Evolutionary conservation across 1,139 yeast genomes (phyloP), one percentile per base, ranked within the genome.

Genomic region (Yamadazyma aaseri): DNA sequence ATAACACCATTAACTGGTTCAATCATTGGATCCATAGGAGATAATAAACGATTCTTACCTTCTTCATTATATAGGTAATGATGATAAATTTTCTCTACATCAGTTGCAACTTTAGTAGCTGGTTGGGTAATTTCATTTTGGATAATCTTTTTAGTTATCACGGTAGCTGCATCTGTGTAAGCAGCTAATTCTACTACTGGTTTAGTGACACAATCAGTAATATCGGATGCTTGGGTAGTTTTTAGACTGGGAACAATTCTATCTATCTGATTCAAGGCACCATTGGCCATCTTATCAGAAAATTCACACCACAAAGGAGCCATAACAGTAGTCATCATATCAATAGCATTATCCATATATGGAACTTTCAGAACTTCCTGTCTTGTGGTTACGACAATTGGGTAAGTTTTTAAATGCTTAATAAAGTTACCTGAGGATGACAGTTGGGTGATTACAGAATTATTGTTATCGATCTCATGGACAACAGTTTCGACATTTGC

Each of bases 21-120:
- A 29, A 83, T 62, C 12, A 81, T 28, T 4, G 87, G 86, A 50
- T 85, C 90, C 20, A 79, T 56, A 28, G 75, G 72, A 13, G 81
- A 65, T 44, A 84, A 66, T 28, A 84, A 49, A 30, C 79, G 55
- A 25, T 84, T 82, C 47, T 76, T 78, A 12, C 86, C 86, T 26
- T 78, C 63, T 8, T 75, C 65, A 50, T 79, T 79, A 50, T 73
- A 73, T 23, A 72, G 41, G 13, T 63, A 55, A 28, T 71, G 41
- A 16, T 44, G 42, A 42, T 73, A 65, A 27, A 56, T 58, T 24
- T 58, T 60, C 45, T 78, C 68, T 32, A 67, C 54, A 25, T 64
- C 69, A 33, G 55, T 51, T 11, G 69, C 55, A 18, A 58, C 51
- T 29, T 55, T 55, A 39, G 65, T 65, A 3, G 74, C 53, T 20